Evolutionary conservation across 129 eudicot genomes (phyloP).

Genomic region (Helianthus tuberosus): DNA sequence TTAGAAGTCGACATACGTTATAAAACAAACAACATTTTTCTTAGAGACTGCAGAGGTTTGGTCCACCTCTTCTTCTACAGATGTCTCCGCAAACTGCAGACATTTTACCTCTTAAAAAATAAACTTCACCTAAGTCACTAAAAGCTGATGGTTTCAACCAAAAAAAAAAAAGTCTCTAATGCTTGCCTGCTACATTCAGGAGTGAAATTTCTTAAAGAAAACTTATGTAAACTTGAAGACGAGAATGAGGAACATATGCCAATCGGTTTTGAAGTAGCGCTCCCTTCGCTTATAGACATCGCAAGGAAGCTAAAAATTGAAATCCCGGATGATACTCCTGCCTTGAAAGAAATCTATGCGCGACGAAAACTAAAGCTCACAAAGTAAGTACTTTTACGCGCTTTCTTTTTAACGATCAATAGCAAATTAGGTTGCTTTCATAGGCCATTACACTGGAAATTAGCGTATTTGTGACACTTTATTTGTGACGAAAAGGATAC

Average conservation of each 20-base stretch:
- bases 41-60: too few relatives aligned
- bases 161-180: neutral
- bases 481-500: constrained; percentile 62
- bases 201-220: constrained; percentile 54
- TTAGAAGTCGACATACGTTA: too few relatives aligned
- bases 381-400: constrained; percentile 50
- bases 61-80: too few relatives aligned
- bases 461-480: constrained; percentile 2
- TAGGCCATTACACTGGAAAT: neutral
- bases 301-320: constrained; percentile 62
- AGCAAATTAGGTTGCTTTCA: constrained; percentile 8
- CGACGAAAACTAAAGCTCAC: constrained; percentile 73
- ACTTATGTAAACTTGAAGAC: constrained; percentile 62
- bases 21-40: too few relatives aligned
- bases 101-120: too few relatives aligned
- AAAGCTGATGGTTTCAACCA: neutral
- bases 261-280: constrained; percentile 94
- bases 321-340: constrained; percentile 59
- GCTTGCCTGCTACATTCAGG: constrained; percentile 37
- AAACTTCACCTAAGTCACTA: neutral
- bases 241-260: constrained; percentile 92
- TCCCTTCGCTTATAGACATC: constrained; percentile 82
- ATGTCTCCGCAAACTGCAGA: too few relatives aligned
- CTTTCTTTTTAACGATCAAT: neutral
- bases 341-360: constrained; percentile 67